These are phyloP conservation scores for Candida sakaeoensis DNA, from an alignment of 805 yeast species.

Conservation along the genomic window DNA sequence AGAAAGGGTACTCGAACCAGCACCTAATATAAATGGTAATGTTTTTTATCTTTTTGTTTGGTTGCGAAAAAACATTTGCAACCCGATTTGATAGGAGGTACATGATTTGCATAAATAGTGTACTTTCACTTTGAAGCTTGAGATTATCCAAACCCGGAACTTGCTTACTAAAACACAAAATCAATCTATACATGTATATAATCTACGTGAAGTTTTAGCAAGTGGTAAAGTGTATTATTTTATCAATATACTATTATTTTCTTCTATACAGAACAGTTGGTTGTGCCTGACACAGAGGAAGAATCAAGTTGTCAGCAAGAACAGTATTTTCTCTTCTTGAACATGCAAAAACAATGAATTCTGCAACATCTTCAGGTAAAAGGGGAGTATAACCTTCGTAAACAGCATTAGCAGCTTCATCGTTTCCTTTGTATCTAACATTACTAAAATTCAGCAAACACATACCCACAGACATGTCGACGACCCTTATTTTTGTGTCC, in stretches of 20 bases:
- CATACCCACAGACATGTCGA: slow-evolving; percentile 41
- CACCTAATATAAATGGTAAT: too few relatives aligned
- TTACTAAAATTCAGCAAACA: slow-evolving; percentile 35
- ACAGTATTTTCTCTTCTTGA: slow-evolving; percentile 34
- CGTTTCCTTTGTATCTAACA: slow-evolving; percentile 34
- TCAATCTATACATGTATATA: too few relatives aligned
- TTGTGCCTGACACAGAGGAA: slow-evolving; percentile 35
- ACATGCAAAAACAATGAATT: slow-evolving; percentile 33
- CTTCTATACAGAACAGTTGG: slow-evolving; percentile 11
- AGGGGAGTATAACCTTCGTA: slow-evolving; percentile 35
- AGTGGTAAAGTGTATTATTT: too few relatives aligned
- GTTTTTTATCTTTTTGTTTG: too few relatives aligned
- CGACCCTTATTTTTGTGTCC: slow-evolving; percentile 31
- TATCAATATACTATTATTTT: background rate
- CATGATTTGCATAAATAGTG: too few relatives aligned
- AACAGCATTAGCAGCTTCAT: slow-evolving; percentile 26
- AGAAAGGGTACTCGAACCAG: too few relatives aligned
- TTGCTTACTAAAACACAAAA: too few relatives aligned
- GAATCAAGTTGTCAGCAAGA: slow-evolving; percentile 36
- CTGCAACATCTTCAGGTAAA: slow-evolving; percentile 35
- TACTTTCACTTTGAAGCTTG: too few relatives aligned
- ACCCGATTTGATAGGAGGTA: too few relatives aligned
- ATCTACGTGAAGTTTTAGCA: too few relatives aligned
- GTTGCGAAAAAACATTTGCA: too few relatives aligned
- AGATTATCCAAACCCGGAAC: too few relatives aligned